These are phyloP conservation scores for Podospora didyma DNA, from an alignment of 495 filamentous ascomycete genomes.

Conservation along the genomic window DNA sequence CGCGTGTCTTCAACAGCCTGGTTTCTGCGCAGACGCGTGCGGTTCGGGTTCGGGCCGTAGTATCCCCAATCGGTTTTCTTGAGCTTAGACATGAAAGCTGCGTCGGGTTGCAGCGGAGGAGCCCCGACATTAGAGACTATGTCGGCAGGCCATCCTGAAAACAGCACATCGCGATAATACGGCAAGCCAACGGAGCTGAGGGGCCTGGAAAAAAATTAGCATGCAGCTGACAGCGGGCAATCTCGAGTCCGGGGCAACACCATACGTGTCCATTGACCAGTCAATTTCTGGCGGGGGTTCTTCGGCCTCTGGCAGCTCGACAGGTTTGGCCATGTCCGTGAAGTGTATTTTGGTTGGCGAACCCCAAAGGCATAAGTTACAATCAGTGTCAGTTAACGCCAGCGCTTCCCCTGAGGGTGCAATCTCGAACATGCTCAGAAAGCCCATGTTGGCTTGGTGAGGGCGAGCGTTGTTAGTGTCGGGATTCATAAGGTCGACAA, in stretches of 20 bases:
- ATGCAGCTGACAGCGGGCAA: too few species aligned
- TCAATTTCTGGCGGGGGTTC: slow-evolving; percentile 47
- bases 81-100: slow-evolving; percentile 63
- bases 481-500: slow-evolving; percentile 92
- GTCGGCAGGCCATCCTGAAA: slow-evolving; percentile 86
- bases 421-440: slow-evolving; percentile 72
- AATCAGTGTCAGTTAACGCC: slow-evolving; percentile 74
- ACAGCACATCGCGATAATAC: slow-evolving; percentile 80
- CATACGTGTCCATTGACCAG: slow-evolving; percentile 67
- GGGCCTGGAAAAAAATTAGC: slow-evolving; percentile 47
- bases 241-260: slow-evolving; percentile 4
- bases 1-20: slow-evolving; percentile 73
- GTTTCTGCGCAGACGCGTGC: slow-evolving; percentile 66
- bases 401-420: slow-evolving; percentile 88
- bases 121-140: slow-evolving; percentile 77
- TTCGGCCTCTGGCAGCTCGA: slow-evolving; percentile 68
- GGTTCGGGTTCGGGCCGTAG: slow-evolving; percentile 75
- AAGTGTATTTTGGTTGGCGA: slow-evolving; percentile 87
- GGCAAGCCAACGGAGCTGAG: slow-evolving; percentile 86
- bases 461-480: slow-evolving; percentile 88
- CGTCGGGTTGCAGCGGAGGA: slow-evolving; percentile 72
- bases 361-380: slow-evolving; percentile 83
- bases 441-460: slow-evolving; percentile 76
- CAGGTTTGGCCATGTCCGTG: slow-evolving; percentile 73
- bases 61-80: slow-evolving; percentile 65